phyloP scores from a whole-genome alignment of 495 filamentous ascomycete genomes.

The Trichodelitschia bisporula region DNA sequence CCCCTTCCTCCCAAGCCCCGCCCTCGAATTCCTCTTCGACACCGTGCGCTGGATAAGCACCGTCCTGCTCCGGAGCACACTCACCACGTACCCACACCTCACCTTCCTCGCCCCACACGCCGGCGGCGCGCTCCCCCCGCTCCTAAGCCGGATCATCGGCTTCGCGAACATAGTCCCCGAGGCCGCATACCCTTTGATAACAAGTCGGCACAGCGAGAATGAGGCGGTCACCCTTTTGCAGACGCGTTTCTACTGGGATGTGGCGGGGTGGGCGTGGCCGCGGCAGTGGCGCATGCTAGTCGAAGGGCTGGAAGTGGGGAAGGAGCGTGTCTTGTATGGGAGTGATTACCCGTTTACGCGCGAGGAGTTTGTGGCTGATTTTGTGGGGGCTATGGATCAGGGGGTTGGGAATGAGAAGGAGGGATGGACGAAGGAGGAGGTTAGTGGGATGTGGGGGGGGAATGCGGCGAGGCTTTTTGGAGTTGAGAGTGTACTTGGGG shows the following conservation, averaged over 20 bases:
- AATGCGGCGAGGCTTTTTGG: too few relatives aligned
- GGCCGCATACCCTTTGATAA: constrained; percentile 5
- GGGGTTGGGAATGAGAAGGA: too few relatives aligned
- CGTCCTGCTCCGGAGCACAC: constrained; percentile 23
- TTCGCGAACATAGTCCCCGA: constrained; percentile 13
- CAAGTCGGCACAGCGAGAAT: constrained; percentile 10
- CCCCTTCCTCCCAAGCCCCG: constrained; percentile 19
- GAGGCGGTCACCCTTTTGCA: not conserved
- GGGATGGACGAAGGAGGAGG: too few relatives aligned
- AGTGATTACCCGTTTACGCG: constrained; percentile 20
- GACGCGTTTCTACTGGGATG: constrained; percentile 17
- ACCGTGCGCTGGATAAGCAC: constrained; percentile 23
- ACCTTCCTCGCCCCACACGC: constrained; percentile 24
- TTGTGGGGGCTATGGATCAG: too few relatives aligned
- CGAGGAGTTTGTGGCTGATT: too few relatives aligned
- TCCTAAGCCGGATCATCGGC: constrained; percentile 19
- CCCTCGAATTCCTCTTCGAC: constrained; percentile 34
- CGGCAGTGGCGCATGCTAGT: constrained; percentile 9
- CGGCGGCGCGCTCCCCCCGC: constrained; percentile 21
- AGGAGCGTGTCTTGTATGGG: constrained; percentile 25
- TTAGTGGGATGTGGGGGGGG: too few relatives aligned
- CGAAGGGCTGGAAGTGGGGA: constrained; percentile 5
- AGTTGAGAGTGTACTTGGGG: too few relatives aligned
- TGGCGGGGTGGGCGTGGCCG: constrained; percentile 23
- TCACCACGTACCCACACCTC: constrained; percentile 19